Conservation (phyloP, 805 yeast species). For the Metschnikowia colocasiae region DNA sequence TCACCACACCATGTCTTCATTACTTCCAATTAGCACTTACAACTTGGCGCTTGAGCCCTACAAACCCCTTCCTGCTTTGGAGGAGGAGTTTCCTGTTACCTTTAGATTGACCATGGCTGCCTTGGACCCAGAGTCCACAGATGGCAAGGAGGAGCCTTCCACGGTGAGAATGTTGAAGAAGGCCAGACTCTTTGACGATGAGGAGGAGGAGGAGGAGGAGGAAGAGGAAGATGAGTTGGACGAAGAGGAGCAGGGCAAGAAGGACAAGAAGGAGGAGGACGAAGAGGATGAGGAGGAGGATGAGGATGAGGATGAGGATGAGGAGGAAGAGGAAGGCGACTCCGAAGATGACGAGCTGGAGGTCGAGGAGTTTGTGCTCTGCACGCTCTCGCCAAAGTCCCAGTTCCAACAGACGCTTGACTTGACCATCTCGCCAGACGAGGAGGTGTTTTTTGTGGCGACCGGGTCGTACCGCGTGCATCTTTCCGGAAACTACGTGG, state of each 20-base stretch:
- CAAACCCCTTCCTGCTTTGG: conserved; percentile 81
- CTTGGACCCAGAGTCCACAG: conserved; percentile 83
- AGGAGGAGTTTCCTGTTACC: conserved; percentile 82
- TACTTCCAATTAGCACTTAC: conserved; percentile 84
- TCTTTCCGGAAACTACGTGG: conserved; percentile 91
- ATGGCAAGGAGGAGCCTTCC: conserved; percentile 77
- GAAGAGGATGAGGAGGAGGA: conserved; percentile 47
- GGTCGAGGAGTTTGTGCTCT: conserved; percentile 78
- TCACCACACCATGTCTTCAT: conserved; percentile 50
- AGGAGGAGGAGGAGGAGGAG: conserved; percentile 44
- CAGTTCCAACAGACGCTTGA: conserved; percentile 90
- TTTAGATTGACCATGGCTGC: conserved; percentile 94
- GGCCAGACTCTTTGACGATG: conserved; percentile 40
- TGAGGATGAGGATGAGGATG: conserved; percentile 47
- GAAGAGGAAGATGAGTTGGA: conserved; percentile 45
- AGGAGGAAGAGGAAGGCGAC: conserved; percentile 47
- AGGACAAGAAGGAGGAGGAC: conserved; percentile 23
- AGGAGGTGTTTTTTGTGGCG: conserved; percentile 90
- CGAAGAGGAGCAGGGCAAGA: conserved; percentile 27
- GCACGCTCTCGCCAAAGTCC: conserved; percentile 83
- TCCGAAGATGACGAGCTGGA: conserved; percentile 58
- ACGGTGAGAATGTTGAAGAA: conserved; percentile 86
- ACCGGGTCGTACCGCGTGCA: conserved; percentile 95
- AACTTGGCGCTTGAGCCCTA: conserved; percentile 84
- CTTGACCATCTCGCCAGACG: conserved; percentile 86